Percentiles rank a stretch among this genome's conserved stretches.
Evolutionary conservation across 352 stramenopile species (phyloP).

Genomic region (Pythium sukuiense): DNA sequence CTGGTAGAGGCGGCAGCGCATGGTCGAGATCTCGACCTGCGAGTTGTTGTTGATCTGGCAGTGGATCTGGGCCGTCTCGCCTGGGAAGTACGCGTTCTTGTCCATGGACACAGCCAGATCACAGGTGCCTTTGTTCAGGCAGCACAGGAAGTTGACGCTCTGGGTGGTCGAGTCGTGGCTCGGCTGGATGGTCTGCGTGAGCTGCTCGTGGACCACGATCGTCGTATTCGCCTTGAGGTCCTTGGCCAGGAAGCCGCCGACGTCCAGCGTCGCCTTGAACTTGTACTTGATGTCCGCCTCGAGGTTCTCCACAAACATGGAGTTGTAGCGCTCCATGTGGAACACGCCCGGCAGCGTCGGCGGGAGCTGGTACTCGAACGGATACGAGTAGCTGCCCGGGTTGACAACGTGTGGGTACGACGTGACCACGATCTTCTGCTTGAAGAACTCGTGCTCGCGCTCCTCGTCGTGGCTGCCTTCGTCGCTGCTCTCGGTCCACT

Average conservation of each 20-base stretch:
- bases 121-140: constrained; percentile 55
- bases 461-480: constrained; percentile 34
- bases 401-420: constrained; percentile 37
- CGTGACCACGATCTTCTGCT: constrained; percentile 66
- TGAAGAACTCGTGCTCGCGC: constrained; percentile 63
- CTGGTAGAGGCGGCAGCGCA: constrained; percentile 61
- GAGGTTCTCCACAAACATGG: constrained; percentile 41
- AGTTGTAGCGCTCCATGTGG: constrained; percentile 47
- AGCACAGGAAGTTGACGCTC: constrained; percentile 61
- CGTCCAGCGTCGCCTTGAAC: constrained; percentile 68
- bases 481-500: constrained; percentile 44
- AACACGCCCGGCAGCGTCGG: constrained; percentile 53
- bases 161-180: constrained; percentile 60
- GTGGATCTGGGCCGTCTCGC: constrained; percentile 58
- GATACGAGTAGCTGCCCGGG: constrained; percentile 56
- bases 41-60: constrained; percentile 66
- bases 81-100: constrained; percentile 69
- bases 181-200: constrained; percentile 40
- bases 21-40: constrained; percentile 50
- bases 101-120: constrained; percentile 63
- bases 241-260: constrained; percentile 55
- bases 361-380: constrained; percentile 67
- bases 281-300: constrained; percentile 77
- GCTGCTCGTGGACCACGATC: constrained; percentile 59
- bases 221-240: constrained; percentile 63